phyloP scores from a whole-genome alignment of 495 filamentous ascomycete genomes.

The Cudoniella acicularis region DNA sequence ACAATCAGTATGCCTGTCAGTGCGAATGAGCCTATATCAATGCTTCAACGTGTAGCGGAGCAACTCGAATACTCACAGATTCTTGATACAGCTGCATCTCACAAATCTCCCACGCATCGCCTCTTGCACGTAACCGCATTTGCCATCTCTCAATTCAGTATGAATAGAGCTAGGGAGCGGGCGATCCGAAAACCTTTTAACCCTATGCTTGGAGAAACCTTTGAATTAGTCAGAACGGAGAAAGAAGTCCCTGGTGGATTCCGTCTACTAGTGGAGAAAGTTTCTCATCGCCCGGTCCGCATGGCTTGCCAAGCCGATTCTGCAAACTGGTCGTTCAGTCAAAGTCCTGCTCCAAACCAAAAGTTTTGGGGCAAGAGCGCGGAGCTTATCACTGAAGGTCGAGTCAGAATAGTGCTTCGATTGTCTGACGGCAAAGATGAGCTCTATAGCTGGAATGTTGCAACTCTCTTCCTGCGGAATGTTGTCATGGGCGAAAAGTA shows the following conservation, averaged over 20 bases:
- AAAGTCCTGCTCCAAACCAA: conserved; percentile 82
- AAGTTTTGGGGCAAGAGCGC: conserved; percentile 99
- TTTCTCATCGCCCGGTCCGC: conserved; percentile 85
- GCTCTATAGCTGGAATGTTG: conserved; percentile 75
- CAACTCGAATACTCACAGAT: conserved; percentile 84
- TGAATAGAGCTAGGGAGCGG: conserved; percentile 76
- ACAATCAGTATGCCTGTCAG: conserved; percentile 97
- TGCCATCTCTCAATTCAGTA: conserved; percentile 78
- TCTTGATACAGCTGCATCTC: conserved; percentile 68
- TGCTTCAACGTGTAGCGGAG: conserved; percentile 84
- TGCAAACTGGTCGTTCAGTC: conserved; percentile 75
- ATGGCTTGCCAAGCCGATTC: conserved; percentile 91
- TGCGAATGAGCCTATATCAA: conserved; percentile 86
- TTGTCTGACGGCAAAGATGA: conserved; percentile 64
- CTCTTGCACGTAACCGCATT: conserved; percentile 86
- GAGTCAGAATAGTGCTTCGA: conserved; percentile 64
- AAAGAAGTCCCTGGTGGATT: conserved; percentile 64
- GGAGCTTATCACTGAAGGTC: conserved; percentile 88
- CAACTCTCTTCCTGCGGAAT: conserved; percentile 88
- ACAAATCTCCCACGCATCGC: conserved; percentile 58
- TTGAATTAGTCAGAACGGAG: conserved; percentile 85
- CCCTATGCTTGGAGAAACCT: conserved; percentile 95
- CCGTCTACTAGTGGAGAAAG: conserved; percentile 88
- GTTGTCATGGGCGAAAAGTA: conserved; percentile 98
- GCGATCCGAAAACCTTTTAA: conserved; percentile 98